Conservation (phyloP, 1,139 yeast genomes). For the Pichia norvegensis region DNA sequence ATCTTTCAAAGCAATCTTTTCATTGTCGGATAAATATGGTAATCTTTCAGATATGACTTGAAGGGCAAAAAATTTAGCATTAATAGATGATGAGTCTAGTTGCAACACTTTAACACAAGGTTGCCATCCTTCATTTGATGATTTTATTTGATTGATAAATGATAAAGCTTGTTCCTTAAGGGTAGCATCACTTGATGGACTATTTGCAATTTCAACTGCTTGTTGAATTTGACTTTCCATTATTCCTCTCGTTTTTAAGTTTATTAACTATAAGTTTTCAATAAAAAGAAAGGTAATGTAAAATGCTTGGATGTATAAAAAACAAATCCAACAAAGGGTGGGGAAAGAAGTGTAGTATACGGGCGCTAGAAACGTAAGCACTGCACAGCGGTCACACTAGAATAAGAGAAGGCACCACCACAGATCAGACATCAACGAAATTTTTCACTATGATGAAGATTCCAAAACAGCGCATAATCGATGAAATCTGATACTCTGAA, state of each 20-base stretch:
- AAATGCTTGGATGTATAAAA: not conserved
- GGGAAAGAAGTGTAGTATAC: not conserved
- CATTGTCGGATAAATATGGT: slow-evolving; percentile 40
- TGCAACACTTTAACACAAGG: slow-evolving; percentile 58
- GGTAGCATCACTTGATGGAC: slow-evolving; percentile 52
- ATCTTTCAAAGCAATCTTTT: slow-evolving; percentile 39
- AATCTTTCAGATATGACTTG: slow-evolving; percentile 73
- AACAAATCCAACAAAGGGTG: not conserved
- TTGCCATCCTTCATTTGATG: slow-evolving; percentile 73
- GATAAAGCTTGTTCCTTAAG: slow-evolving; percentile 80
- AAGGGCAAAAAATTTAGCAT: slow-evolving; percentile 65
- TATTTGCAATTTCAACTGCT: slow-evolving; percentile 86
- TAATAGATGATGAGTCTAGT: slow-evolving; percentile 29
- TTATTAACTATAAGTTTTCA: not conserved
- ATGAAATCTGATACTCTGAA: too few species aligned
- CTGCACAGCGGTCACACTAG: not conserved
- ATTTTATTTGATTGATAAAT: slow-evolving; percentile 67
- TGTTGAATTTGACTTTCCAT: slow-evolving; percentile 89
- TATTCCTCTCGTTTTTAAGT: not conserved
- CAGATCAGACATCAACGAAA: not conserved
- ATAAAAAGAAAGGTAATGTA: not conserved
- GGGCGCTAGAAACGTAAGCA: not conserved
- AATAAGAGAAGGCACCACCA: not conserved
- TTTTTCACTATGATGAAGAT: not conserved
- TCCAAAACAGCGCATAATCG: too few species aligned